Conservation (phyloP, 805 yeast species). For the Lachancea sp. region DNA sequence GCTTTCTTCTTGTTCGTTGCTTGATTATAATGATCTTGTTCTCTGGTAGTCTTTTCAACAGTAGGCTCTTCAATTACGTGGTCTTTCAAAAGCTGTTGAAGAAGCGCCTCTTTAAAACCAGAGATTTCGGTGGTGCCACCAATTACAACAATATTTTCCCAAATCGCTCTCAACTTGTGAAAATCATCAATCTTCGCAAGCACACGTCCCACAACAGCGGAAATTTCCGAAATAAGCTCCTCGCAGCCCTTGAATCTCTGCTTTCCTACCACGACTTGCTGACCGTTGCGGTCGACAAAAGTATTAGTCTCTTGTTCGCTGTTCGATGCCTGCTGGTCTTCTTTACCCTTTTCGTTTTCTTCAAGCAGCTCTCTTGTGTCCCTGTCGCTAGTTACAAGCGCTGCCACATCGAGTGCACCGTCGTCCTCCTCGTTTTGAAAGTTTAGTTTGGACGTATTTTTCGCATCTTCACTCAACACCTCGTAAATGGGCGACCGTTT, state of each 20-base stretch:
- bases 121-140: conserved; percentile 73
- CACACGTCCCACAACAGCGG: conserved; percentile 46
- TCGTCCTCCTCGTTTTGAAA: conserved; percentile 45
- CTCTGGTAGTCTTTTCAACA: conserved; percentile 23
- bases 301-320: conserved; percentile 65
- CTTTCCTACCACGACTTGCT: conserved; percentile 65
- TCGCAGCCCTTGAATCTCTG: conserved; percentile 82
- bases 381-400: conserved; percentile 68
- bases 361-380: conserved; percentile 65
- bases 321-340: conserved; percentile 40
- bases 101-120: conserved; percentile 69
- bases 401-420: conserved; percentile 82
- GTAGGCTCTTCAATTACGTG: conserved; percentile 40
- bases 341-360: conserved; percentile 49
- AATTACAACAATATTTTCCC: conserved; percentile 71
- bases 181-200: conserved; percentile 58
- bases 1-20: conserved; percentile 27
- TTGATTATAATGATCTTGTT: conserved; percentile 28
- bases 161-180: conserved; percentile 69
- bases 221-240: conserved; percentile 48
- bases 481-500: conserved; percentile 74
- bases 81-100: conserved; percentile 50
- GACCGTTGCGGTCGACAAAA: conserved; percentile 56
- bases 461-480: conserved; percentile 63
- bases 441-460: conserved; percentile 55